Base-by-base conservation (phyloP, 495 filamentous ascomycete genomes). In the Penicillium turbatum region DNA sequence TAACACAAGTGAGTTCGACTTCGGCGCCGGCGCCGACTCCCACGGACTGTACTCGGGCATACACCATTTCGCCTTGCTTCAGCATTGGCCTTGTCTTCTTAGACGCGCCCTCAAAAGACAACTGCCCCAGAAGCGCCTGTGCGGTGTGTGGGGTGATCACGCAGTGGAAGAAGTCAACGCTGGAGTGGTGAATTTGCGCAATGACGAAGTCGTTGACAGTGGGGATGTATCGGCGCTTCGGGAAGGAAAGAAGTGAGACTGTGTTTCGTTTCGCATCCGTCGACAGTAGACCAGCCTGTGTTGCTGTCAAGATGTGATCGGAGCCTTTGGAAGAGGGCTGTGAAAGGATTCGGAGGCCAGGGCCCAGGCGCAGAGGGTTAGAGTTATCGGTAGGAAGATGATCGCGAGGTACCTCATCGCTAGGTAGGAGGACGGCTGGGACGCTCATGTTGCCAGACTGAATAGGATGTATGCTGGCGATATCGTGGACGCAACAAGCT, bases 61-160 rank as follows among this genome's bases (percentile, higher is more conserved):
- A 97, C 29, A 97, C 89, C 9, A 96, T 67, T 37, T 86, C 81
- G 29, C 91, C 90, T 3, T 80, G 67, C 35, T 73, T 69, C 54
- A 98, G 78, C 51, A 86, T 78, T 3, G 93, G 93, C 8, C 90
- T 82, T 3, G 90, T 95, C 67, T 97, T 98, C 68, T 90, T 95
- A 32, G 85, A 92, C 21, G 90, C 93, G 53, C 83, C 82, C 68
- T 96, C 91, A 66, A 98, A 98, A 19, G 92, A 81, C 7, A 98
- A 80, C 60, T 95, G 88, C 0, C 90, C 89, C 1, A 98, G 82
- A 8, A 86, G 72, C 2, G 89, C 90, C 57, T 83, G 79, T 8
- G 90, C 68, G 1, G 86, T 86, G 65, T 95, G 83, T 7, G 84
- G 83, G 0, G 81, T 82, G 29, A 90, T 70, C 48, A 80, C 69